Conservation (phyloP, 176 grass and related monocot genomes). For the Saccharum officinarum region DNA sequence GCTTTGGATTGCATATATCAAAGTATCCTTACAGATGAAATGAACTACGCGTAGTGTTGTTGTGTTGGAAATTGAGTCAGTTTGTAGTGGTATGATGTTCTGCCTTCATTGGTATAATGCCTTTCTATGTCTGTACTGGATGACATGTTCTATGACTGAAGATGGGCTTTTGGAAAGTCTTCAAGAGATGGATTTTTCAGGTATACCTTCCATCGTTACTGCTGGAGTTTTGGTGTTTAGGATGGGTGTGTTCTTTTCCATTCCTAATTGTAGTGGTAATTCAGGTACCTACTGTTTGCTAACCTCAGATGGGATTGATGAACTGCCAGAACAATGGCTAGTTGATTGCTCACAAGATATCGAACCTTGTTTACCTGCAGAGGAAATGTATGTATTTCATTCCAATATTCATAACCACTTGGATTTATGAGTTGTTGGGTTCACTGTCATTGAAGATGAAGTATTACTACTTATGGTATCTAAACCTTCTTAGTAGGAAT, state of each 20-base stretch:
- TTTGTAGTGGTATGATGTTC: constrained; percentile 12
- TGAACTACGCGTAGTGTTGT: constrained; percentile 1
- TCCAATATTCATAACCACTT: background rate
- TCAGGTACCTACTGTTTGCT: constrained; percentile 63
- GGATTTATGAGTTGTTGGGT: background rate
- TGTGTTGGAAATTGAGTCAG: background rate
- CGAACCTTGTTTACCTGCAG: constrained; percentile 35
- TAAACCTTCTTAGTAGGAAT: constrained; percentile 50
- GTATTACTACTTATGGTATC: constrained; percentile 28
- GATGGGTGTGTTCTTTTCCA: background rate
- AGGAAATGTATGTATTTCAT: constrained; percentile 57
- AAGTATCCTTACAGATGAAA: constrained; percentile 14
- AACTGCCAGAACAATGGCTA: constrained; percentile 79
- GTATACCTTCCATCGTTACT: constrained; percentile 37
- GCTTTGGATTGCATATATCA: background rate
- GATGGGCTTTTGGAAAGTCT: constrained; percentile 65
- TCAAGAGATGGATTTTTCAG: constrained; percentile 63
- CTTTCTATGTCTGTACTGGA: constrained; percentile 37
- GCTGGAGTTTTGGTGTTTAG: background rate
- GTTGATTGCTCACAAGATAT: constrained; percentile 69
- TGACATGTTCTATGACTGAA: constrained; percentile 55
- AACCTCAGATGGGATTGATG: constrained; percentile 57
- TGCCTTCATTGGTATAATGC: constrained; percentile 18
- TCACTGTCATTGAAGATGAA: background rate
- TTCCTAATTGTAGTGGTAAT: constrained; percentile 36